Base-by-base conservation (phyloP, 23 red algal species). In the Gracilaria vermiculophylla region DNA sequence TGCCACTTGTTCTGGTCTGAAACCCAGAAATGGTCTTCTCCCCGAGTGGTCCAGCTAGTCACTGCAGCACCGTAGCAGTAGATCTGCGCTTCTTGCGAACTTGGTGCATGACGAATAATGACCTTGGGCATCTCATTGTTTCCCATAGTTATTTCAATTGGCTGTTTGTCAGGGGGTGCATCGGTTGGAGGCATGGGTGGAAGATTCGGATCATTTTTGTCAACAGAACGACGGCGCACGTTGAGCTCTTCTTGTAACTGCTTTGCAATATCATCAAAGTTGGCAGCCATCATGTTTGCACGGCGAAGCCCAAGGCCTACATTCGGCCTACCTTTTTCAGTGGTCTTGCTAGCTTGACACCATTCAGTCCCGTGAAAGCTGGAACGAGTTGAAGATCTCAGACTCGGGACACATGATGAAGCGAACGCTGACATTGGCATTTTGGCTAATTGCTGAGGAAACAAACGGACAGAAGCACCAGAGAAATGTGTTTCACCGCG, bases 61-160 rank as follows among this genome's bases (percentile, higher is more conserved):
- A 97, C 95, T 13, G 90, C 87, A 25, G 95, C 95, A 53, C 95
- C 95, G 48, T 91, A 89, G 41, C 65, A 62, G 76, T 91, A 94
- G 27, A 97, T 47, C 49, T 92, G 27, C 40, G 72, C 82, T 58
- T 87, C 15, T 69, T 93, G 90, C 45, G 66, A 62, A 37, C 52
- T 67, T 44, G 79, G 69, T 20, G 79, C 57, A 67, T 93, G 90
- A 35, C 81, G 69, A 80, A 93, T 33, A 54, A 65, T 56, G 40
- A 93, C 74, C 62, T 43, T 77, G 21, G 81, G 79, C 90, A 93
- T 78, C 20, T 85, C 55, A 33, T 84, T 84, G 43, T 85, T 64
- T 17, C 90, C 90, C 42, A 39, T 52, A 15, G 87, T 91, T 12
- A 91, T 42, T 37, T 85, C 70, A 80, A 93, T 78, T 6, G 80